A percentile compares a stretch with the other conserved stretches of the same genome.
Evolutionary conservation across 148 eudicot species (phyloP).

Genomic region (Heliosperma pusillum): DNA sequence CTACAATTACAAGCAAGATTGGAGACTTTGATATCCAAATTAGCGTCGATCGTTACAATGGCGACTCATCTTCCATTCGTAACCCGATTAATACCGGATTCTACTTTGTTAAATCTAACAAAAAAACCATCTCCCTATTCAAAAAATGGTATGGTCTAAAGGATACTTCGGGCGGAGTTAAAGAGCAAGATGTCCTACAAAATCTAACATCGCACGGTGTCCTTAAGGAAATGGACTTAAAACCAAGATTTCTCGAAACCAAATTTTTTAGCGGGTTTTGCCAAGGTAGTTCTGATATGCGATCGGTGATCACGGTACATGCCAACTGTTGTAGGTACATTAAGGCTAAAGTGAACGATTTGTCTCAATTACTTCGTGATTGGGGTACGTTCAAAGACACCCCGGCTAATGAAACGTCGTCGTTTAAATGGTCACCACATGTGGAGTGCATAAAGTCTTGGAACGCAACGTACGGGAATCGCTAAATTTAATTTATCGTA

Average conservation of each 20-base stretch:
- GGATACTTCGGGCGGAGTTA: slow-evolving; percentile 46
- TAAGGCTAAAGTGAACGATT: slow-evolving; percentile 52
- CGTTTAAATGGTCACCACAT: slow-evolving; percentile 42
- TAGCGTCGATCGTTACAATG: slow-evolving; percentile 41
- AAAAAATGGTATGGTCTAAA: slow-evolving; percentile 54
- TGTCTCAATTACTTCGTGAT: slow-evolving; percentile 39
- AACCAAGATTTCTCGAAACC: slow-evolving; percentile 44
- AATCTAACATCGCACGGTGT: slow-evolving; percentile 28
- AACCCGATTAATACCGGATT: slow-evolving; percentile 76
- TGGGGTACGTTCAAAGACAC: slow-evolving; percentile 39
- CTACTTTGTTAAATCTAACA: slow-evolving; percentile 61
- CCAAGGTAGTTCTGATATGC: slow-evolving; percentile 34
- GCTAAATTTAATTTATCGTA: no score
- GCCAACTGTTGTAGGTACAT: slow-evolving; percentile 76
- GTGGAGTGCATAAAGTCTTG: slow-evolving; percentile 36
- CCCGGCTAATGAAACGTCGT: slow-evolving; percentile 21
- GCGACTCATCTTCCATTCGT: slow-evolving; percentile 29
- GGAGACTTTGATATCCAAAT: slow-evolving; percentile 43
- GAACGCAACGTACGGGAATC: neutral
- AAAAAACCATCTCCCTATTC: slow-evolving; percentile 49
- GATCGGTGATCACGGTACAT: slow-evolving; percentile 59
- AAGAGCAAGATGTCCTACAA: slow-evolving; percentile 71
- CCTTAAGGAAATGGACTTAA: slow-evolving; percentile 28
- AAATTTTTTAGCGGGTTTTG: slow-evolving; percentile 67
- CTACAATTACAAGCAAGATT: slow-evolving; percentile 5